Conservation (phyloP, 2,329 filamentous ascomycete species). For the Alternaria longipes region DNA sequence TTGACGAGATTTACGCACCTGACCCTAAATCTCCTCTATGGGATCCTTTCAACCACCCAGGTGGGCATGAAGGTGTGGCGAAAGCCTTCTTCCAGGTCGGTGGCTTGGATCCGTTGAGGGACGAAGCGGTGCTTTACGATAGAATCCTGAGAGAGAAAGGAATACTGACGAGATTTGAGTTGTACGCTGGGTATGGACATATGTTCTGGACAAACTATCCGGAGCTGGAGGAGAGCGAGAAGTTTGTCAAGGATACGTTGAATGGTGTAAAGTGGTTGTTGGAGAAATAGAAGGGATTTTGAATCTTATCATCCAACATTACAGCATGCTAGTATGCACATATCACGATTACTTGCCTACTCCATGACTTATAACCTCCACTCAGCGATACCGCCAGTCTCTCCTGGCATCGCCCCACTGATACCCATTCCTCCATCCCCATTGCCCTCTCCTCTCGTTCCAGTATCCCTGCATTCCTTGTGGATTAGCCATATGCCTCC, state of each 20-base stretch:
- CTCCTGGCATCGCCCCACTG: neutral
- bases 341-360: neutral
- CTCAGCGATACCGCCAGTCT: neutral
- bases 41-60: conserved; percentile 47
- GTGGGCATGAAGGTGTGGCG: conserved; percentile 53
- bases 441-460: neutral
- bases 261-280: conserved; percentile 43
- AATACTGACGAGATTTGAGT: conserved; percentile 53
- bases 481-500: neutral
- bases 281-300: conserved; percentile 14
- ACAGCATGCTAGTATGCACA: neutral
- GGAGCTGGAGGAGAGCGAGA: conserved; percentile 31
- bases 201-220: conserved; percentile 54
- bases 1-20: conserved; percentile 35
- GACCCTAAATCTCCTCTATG: conserved; percentile 41
- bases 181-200: conserved; percentile 56
- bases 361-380: neutral
- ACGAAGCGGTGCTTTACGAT: conserved; percentile 61
- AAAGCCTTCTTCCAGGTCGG: conserved; percentile 60
- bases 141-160: conserved; percentile 49
- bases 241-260: conserved; percentile 41
- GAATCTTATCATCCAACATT: neutral
- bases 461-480: neutral
- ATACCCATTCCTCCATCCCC: neutral
- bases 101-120: conserved; percentile 59